Evolutionary conservation across 2,329 filamentous ascomycete genomes (phyloP).

Genomic region (Colletotrichum kahawae): DNA sequence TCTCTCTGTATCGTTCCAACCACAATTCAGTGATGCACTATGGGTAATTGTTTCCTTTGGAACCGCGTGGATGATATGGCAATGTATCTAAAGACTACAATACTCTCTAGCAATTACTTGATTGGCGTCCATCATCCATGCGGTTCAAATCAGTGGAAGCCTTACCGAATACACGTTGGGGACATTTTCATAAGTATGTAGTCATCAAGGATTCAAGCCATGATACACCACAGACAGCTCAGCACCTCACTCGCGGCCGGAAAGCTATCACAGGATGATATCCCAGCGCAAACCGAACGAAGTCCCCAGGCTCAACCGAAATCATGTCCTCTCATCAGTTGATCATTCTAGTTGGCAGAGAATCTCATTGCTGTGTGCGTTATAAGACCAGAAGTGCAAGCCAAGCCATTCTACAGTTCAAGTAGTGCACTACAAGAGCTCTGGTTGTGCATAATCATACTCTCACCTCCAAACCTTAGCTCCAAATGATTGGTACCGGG

Average conservation of each 20-base stretch:
- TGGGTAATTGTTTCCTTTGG: rapidly evolving
- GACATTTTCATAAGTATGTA: not conserved
- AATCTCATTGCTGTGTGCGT: not conserved
- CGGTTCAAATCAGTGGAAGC: rapidly evolving
- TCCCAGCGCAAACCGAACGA: not conserved
- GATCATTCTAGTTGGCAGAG: no score
- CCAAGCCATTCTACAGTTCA: rapidly evolving
- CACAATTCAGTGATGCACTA: rapidly evolving
- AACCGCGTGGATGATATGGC: rapidly evolving
- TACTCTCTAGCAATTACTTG: rapidly evolving
- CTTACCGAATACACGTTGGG: not conserved
- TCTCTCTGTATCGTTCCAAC: not conserved
- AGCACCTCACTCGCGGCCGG: no score
- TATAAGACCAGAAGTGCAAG: not conserved
- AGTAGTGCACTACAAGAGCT: not conserved
- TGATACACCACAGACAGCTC: no score
- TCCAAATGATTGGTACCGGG: not conserved
- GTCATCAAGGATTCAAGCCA: no score
- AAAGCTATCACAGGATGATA: not conserved
- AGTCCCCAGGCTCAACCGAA: rapidly evolving
- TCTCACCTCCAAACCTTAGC: not conserved
- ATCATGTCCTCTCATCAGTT: not conserved
- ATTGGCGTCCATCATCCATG: rapidly evolving
- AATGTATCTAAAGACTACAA: rapidly evolving
- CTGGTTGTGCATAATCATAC: not conserved